Percentiles rank a stretch among this genome's conserved stretches.
Conservation (phyloP, 2,329 filamentous ascomycete genomes). For the Lasiodiplodia sp. region DNA sequence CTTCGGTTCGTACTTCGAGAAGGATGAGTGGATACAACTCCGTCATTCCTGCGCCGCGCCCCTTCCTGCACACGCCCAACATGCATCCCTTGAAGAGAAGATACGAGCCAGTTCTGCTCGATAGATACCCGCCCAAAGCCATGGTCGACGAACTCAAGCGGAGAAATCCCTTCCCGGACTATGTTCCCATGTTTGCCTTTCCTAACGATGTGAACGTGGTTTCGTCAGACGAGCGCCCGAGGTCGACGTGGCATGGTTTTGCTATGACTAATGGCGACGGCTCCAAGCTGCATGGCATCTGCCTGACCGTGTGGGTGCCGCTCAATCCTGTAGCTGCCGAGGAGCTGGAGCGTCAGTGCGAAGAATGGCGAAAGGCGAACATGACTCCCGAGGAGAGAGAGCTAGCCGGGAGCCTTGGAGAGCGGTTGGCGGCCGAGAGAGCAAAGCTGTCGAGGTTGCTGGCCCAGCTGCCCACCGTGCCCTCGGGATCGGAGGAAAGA, state of each 20-base stretch:
- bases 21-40: slow-evolving; percentile 97
- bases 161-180: slow-evolving; percentile 90
- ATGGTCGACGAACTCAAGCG: slow-evolving; percentile 80
- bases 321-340: slow-evolving; percentile 82
- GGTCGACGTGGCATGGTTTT: slow-evolving; percentile 99
- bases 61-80: slow-evolving; percentile 84
- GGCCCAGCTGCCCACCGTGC: slow-evolving; percentile 78
- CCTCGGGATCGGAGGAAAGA: slow-evolving; percentile 80
- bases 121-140: slow-evolving; percentile 87
- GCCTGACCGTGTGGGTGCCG: slow-evolving; percentile 91
- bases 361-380: slow-evolving; percentile 64
- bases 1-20: slow-evolving; percentile 80
- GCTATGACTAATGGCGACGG: slow-evolving; percentile 96
- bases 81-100: slow-evolving; percentile 95
- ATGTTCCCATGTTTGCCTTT: slow-evolving; percentile 99
- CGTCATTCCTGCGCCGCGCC: slow-evolving; percentile 92
- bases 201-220: slow-evolving; percentile 98
- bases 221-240: slow-evolving; percentile 89
- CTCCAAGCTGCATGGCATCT: slow-evolving; percentile 89
- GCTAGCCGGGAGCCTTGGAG: slow-evolving; percentile 87
- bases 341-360: slow-evolving; percentile 73
- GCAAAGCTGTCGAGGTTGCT: slow-evolving; percentile 89
- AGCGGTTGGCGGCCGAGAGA: slow-evolving; percentile 84
- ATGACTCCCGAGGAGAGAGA: slow-evolving; percentile 93
- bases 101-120: slow-evolving; percentile 95